Evolutionary conservation across 257 asterid genomes (phyloP).

Genomic region (Rehmannia glutinosa): DNA sequence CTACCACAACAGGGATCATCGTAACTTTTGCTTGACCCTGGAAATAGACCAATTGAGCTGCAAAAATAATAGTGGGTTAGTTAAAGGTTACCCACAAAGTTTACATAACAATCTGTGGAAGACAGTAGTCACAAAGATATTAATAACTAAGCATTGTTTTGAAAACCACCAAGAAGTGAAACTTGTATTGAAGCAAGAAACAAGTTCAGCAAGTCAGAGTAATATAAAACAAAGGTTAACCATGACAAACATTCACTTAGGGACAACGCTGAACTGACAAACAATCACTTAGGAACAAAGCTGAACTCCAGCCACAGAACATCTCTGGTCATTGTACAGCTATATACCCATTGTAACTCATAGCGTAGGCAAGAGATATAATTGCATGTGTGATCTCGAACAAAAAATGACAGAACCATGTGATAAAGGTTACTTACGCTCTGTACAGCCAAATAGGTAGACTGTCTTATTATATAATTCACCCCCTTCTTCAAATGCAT

Average conservation of each 20-base stretch:
- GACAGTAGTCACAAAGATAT: background rate
- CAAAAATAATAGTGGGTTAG: conserved; percentile 17
- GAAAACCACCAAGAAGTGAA: background rate
- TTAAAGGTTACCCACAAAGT: background rate
- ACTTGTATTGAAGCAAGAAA: background rate
- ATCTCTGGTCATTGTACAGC: background rate
- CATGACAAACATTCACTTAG: background rate
- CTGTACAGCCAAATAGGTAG: conserved; percentile 84
- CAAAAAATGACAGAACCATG: background rate
- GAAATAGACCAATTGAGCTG: conserved; percentile 57
- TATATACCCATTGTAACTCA: background rate
- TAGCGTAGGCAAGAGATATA: background rate
- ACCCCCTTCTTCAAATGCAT: conserved; percentile 89
- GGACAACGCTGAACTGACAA: too few species aligned
- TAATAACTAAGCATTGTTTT: background rate
- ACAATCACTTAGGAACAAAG: too few species aligned
- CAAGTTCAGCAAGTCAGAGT: background rate
- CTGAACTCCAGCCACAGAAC: background rate
- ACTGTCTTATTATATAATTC: conserved; percentile 58
- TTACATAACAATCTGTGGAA: background rate
- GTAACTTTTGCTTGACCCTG: conserved; percentile 50
- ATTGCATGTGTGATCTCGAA: background rate
- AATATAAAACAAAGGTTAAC: conserved; percentile 1
- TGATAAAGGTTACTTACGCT: conserved; percentile 57
- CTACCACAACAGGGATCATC: conserved; percentile 63